Base-by-base conservation (phyloP, 2,329 filamentous ascomycete genomes). In the Monosporascus sp. region DNA sequence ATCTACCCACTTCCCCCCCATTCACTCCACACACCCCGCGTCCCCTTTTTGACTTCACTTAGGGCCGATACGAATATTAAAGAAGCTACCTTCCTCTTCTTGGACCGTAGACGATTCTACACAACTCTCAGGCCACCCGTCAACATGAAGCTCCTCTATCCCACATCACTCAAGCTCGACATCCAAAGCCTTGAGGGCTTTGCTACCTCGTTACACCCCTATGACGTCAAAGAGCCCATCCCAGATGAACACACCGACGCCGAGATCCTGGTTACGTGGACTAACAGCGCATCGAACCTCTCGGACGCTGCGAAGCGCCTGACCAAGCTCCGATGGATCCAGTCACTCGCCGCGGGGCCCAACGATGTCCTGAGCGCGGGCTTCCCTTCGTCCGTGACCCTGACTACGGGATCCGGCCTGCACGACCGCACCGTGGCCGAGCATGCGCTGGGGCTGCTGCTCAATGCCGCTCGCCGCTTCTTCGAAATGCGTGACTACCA, bases 401-500 rank as follows among this genome's bases (percentile, higher is more conserved):
- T 86, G 50, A 83, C 80, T 43, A 85, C 83, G 15, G 83, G 83
- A 22, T 83, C 80, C 2, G 83, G 83, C 25, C 72, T 85, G 47
- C 83, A 86, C 70, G 82, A 86, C 66, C 73, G 75, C 65, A 84
- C 83, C 37, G 83, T 87, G 48, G 82, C 83, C 55, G 83, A 87
- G 70, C 83, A 87, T 67, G 70, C 82, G 1, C 73, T 87, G 2
- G 83, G 78, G 25, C 68, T 87, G 17, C 71, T 84, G 5, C 75
- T 84, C 48, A 72, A 67, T 55, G 74, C 78, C 55, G 80, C 81
- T 0, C 75, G 82, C 37, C 74, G 78, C 48, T 83, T 85, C 71
- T 75, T 79, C 67, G 77, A 81, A 66, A 84, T 84, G 83, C 77
- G 82, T 60, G 83, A 85, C 66, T 81, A 71, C 66, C 83, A 87